Conservation (phyloP, 2,329 filamentous ascomycete species). For the Beauveria rudraprayagi region DNA sequence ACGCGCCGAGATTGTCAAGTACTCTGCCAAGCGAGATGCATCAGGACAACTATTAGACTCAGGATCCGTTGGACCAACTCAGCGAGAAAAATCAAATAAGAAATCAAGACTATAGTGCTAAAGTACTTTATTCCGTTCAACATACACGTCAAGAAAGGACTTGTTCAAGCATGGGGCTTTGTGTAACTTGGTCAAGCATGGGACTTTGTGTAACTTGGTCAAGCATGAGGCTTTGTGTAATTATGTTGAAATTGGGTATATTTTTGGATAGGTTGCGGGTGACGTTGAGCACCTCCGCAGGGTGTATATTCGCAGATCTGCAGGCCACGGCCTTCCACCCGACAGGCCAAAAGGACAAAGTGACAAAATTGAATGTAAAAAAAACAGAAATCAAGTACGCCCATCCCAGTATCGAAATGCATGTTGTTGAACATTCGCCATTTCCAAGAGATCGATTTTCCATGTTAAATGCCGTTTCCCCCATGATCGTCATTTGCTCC, state of each 20-base stretch:
- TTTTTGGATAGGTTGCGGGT: slow-evolving; percentile 1
- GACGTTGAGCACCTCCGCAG: slow-evolving; percentile 10
- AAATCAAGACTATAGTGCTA: background rate
- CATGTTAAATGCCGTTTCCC: slow-evolving; percentile 12
- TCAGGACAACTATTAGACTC: background rate
- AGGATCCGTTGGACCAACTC: background rate
- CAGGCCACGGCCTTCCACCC: background rate
- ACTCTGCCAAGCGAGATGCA: background rate
- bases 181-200: no score
- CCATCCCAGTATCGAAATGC: slow-evolving; percentile 7
- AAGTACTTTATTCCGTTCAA: background rate
- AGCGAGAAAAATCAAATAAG: background rate
- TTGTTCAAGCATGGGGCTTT: no score
- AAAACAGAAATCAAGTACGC: slow-evolving; percentile 3
- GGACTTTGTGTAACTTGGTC: no score
- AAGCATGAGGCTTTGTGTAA: no score
- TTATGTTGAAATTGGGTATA: slow-evolving; percentile 10
- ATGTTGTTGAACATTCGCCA: slow-evolving; percentile 13
- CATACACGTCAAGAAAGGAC: no score
- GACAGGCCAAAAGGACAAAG: background rate
- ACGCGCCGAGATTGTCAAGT: background rate
- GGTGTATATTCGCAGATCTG: background rate
- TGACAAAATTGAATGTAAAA: background rate
- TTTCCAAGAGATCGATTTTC: slow-evolving; percentile 2
- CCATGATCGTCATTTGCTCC: slow-evolving; percentile 1